Evolutionary conservation across 495 filamentous ascomycete species (phyloP).

Genomic region (Xylaria palmicola): DNA sequence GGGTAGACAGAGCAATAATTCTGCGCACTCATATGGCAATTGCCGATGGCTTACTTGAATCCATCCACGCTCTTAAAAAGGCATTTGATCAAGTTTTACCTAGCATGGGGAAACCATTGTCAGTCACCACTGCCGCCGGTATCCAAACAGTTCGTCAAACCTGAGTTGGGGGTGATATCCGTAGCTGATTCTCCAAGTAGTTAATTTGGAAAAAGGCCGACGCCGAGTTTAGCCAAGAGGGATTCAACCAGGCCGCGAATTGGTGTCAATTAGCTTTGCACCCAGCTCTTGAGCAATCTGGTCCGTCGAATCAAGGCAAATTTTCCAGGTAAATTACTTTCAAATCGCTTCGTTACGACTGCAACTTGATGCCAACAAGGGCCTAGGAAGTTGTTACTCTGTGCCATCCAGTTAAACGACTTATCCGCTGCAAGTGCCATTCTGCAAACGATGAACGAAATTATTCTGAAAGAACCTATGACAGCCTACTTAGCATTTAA

Average conservation of each 20-base stretch:
- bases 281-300: conserved; percentile 60
- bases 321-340: conserved; percentile 58
- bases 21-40: conserved; percentile 29
- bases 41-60: conserved; percentile 20
- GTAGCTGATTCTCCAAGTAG: conserved; percentile 40
- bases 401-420: conserved; percentile 58
- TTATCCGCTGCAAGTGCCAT: conserved; percentile 50
- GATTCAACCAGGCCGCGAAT: conserved; percentile 54
- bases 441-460: conserved; percentile 60
- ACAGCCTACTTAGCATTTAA: conserved; percentile 76
- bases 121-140: conserved; percentile 62
- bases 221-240: conserved; percentile 48
- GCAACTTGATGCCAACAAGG: neutral
- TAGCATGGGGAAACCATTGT: conserved; percentile 35
- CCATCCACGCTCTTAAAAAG: conserved; percentile 21
- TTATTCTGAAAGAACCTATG: conserved; percentile 55
- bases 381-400: conserved; percentile 67
- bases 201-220: conserved; percentile 78
- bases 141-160: conserved; percentile 60
- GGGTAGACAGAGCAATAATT: conserved; percentile 26
- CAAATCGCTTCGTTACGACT: conserved; percentile 1
- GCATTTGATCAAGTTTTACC: conserved; percentile 24
- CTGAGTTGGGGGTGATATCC: neutral
- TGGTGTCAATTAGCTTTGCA: conserved; percentile 78
- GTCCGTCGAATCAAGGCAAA: conserved; percentile 61